Conservation (phyloP, 305 asterid species). For the Fraxinus nigra region DNA sequence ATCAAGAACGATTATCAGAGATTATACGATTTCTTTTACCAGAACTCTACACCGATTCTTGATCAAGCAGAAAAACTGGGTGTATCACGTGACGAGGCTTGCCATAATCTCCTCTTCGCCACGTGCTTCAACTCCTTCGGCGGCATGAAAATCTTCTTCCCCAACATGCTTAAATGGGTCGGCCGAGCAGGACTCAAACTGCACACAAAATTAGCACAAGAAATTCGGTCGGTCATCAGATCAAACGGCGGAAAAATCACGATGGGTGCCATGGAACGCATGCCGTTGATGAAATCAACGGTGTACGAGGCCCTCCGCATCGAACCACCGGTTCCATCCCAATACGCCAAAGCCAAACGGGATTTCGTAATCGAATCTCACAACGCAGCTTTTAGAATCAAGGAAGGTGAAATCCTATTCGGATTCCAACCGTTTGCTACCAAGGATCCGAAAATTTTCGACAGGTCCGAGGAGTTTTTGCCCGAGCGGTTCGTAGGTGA, state of each 20-base stretch:
- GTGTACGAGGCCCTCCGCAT: slow-evolving; percentile 72
- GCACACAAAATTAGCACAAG: slow-evolving; percentile 54
- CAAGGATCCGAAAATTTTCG: slow-evolving; percentile 63
- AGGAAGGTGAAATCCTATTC: slow-evolving; percentile 63
- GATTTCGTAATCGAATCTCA: slow-evolving; percentile 69
- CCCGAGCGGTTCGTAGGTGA: slow-evolving; percentile 66
- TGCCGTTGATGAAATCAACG: slow-evolving; percentile 72
- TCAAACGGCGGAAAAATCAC: slow-evolving; percentile 41
- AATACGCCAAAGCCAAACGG: slow-evolving; percentile 64
- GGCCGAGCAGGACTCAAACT: slow-evolving; percentile 63
- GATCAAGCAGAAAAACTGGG: slow-evolving; percentile 60
- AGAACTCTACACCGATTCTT: slow-evolving; percentile 40
- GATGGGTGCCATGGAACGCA: slow-evolving; percentile 57
- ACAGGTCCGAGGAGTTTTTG: slow-evolving; percentile 68
- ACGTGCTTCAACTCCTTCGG: slow-evolving; percentile 86
- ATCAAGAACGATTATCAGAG: slow-evolving; percentile 52
- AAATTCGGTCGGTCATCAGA: slow-evolving; percentile 54
- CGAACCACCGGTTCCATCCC: slow-evolving; percentile 79
- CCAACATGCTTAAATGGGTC: slow-evolving; percentile 71
- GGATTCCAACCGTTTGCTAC: slow-evolving; percentile 89
- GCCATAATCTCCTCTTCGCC: slow-evolving; percentile 69
- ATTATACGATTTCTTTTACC: slow-evolving; percentile 55
- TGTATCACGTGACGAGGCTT: slow-evolving; percentile 65
- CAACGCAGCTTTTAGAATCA: slow-evolving; percentile 54
- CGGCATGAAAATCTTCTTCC: slow-evolving; percentile 71